Base-by-base conservation (phyloP, 23 red algal genomes). In the Gracilariopsis chorda region DNA sequence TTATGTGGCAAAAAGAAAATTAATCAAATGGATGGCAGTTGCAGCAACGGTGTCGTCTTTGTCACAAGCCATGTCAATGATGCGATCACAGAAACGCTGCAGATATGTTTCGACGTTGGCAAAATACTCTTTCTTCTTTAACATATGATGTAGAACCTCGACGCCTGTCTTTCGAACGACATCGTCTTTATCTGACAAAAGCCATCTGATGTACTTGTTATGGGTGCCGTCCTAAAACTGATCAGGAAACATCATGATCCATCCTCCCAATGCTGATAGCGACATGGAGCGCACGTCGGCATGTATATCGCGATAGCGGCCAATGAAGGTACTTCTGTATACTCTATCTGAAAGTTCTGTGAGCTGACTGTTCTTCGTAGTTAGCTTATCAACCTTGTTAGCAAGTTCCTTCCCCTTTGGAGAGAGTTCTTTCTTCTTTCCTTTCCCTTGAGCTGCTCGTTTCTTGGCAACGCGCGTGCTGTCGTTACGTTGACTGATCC, bases 181-280 rank as follows among this genome's bases (percentile, higher is more conserved):
- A 21, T 82, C 58, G 37, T 88, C 92, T 36, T 94, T 94, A 78
- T 98, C 96, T 23, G 82, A 91, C 9, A 98, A 52, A 59, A 98
- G 70, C 96, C 96, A 98, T 0, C 96, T 92, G 27, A 94, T 67
- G 76, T 98, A 98, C 47, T 98, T 98, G 36, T 88, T 90, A 75
- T 85, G 80, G 43, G 48, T 79, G 51, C 95, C 92, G 21, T 91
- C 74, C n/a, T 95, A 87, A 63, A 92, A 98, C 43, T 82, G 80
- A 24, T 90, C 59, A 39, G 96, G 96, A 83, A 69, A 84, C 45
- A 83, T 59, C 28, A 81, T 28, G 57, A 87, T 89, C 96, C 96
- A 98, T 24, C 77, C 75, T 16, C 86, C 87, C 52, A 98, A 80
- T 7, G 92, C 89, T 12, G 45, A 63, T 19, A 94, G 58, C 48